Percentiles rank a stretch among this genome's conserved stretches.
These are phyloP conservation scores for Neofusicoccum parvum DNA, from an alignment of 2,329 filamentous ascomycete species.

Conservation along the genomic window DNA sequence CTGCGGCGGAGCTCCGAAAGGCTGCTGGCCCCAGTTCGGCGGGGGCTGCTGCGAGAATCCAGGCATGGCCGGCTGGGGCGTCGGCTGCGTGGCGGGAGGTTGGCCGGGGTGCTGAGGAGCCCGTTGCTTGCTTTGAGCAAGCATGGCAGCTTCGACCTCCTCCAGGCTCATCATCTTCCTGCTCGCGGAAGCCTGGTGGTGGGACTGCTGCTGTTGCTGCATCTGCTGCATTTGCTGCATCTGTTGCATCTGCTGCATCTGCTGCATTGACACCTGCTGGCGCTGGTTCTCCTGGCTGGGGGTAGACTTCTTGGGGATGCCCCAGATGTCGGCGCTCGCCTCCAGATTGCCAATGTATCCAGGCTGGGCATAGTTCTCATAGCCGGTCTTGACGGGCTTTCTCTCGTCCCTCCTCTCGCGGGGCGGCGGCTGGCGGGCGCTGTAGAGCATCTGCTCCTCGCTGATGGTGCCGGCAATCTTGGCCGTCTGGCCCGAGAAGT, in stretches of 20 bases:
- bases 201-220: conserved; percentile 25
- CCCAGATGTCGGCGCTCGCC: conserved; percentile 93
- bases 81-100: conserved; percentile 18
- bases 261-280: conserved; percentile 24
- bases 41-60: conserved; percentile 25
- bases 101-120: conserved; percentile 40
- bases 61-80: conserved; percentile 22
- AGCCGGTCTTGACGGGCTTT: conserved; percentile 75
- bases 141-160: conserved; percentile 94
- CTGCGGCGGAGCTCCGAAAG: conserved; percentile 45
- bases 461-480: conserved; percentile 83
- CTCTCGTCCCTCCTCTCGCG: conserved; percentile 49
- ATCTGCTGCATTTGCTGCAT: conserved; percentile 23
- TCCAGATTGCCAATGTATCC: conserved; percentile 87
- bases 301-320: conserved; percentile 62
- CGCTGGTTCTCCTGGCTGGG: conserved; percentile 31
- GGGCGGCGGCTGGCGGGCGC: conserved; percentile 68
- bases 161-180: conserved; percentile 94
- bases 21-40: conserved; percentile 22
- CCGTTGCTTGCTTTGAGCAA: conserved; percentile 64
- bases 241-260: conserved; percentile 3
- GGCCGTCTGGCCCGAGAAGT: conserved; percentile 93
- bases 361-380: conserved; percentile 86
- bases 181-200: conserved; percentile 31
- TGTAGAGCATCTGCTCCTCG: conserved; percentile 86